Evolutionary conservation across 345 rosid genomes (phyloP), one percentile per base, ranked within the genome.

Genomic region (Corymbia maculata): DNA sequence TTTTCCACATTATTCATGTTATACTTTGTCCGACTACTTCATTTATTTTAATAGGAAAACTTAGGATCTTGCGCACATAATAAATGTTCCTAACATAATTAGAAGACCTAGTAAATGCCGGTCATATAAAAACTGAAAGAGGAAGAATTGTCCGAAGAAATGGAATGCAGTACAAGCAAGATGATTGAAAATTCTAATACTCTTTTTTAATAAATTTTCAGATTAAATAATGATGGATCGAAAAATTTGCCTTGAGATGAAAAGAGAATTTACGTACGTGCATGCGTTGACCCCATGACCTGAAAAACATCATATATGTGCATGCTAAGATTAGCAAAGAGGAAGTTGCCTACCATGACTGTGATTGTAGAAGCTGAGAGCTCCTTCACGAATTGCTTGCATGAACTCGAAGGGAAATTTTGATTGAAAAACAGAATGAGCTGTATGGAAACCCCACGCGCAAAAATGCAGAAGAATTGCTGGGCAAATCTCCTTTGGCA

Each of bases 401-500:
- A 9, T 36, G 80, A 17, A 70, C 47, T 70, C 13, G 13, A 70
- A 70, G 22, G 22, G 7, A 16, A 70, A 70, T 70, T 68, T 70
- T 13, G 80, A 36, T 36, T 26, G 45, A 70, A 42, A 36, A 17
- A 36, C 45, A 70, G 21, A 70, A 70, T 70, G 45, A 32, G 36
- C 4, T 70, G 80, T 21, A 36, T 36, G 42, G 42, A 36, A 36
- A 36, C 42, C 42, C 42, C 42, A 36, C 4, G 42, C 4, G 4
- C 42, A 36, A 2, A 36, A 42, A 30, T 45, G 70, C 87, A 53
- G 85, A 55, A 4, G 85, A 88, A 88, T 86, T 85, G 87, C 89
- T 13, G 89, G 85, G 79, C 90, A 88, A 88, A 88, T 88, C 90
- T 85, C 90, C 90, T 86, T 93, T 93, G 97, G 96, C 97, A 93